A percentile compares a stretch with the other conserved stretches of the same genome.
phyloP scores from a whole-genome alignment of 352 stramenopile species.

The Phytopythium cucurbitacearum region DNA sequence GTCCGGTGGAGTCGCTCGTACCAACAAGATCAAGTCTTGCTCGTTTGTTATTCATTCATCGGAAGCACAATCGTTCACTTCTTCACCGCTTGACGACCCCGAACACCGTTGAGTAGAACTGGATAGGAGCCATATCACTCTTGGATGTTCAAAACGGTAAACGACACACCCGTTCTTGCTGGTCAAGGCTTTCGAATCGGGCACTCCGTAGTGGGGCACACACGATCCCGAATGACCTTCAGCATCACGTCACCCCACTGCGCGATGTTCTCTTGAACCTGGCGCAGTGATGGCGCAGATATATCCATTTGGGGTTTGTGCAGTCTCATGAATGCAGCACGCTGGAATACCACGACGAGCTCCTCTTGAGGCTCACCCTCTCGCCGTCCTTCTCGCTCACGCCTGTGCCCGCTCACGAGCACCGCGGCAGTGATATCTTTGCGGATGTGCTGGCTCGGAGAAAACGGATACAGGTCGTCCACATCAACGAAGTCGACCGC shows the following conservation, averaged over 20 bases:
- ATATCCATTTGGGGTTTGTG: slow-evolving; percentile 17
- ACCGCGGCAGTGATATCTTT: slow-evolving; percentile 27
- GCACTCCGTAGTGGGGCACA: slow-evolving; percentile 9
- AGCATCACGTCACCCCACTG: slow-evolving; percentile 31
- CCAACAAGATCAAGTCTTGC: too few relatives aligned
- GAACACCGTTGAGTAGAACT: too few relatives aligned
- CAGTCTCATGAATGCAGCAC: slow-evolving; percentile 22
- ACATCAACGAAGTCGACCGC: slow-evolving; percentile 23
- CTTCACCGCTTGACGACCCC: too few relatives aligned
- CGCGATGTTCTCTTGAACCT: slow-evolving; percentile 21
- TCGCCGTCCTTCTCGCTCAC: background rate
- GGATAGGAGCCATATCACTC: too few relatives aligned
- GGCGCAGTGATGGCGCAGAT: slow-evolving; percentile 14
- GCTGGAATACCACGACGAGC: slow-evolving; percentile 23
- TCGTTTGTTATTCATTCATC: too few relatives aligned
- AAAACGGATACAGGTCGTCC: slow-evolving; percentile 14
- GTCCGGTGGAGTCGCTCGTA: too few relatives aligned
- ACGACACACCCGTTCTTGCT: too few relatives aligned
- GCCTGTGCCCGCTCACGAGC: slow-evolving; percentile 15
- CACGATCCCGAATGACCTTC: slow-evolving; percentile 22
- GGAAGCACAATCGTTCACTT: too few relatives aligned
- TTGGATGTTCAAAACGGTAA: too few relatives aligned
- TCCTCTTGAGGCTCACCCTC: slow-evolving; percentile 12
- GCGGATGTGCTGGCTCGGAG: slow-evolving; percentile 10
- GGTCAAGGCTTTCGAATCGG: too few relatives aligned